These are phyloP conservation scores for Hypoxylon crocopeplum DNA, from an alignment of 495 filamentous ascomycete species.

Conservation along the genomic window DNA sequence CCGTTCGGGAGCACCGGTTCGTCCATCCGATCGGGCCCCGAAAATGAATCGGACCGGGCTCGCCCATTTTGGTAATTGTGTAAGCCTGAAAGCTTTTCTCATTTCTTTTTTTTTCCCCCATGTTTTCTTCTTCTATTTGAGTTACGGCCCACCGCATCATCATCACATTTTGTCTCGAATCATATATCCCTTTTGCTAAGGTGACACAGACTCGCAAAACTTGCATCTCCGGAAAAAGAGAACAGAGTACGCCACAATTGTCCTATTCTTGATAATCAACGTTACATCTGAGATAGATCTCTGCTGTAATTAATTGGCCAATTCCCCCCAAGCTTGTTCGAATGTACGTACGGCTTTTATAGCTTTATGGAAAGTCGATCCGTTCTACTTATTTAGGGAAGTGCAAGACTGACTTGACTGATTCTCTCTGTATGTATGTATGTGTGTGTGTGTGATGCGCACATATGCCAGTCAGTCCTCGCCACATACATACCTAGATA, in stretches of 20 bases:
- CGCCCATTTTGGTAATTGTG: slow-evolving; percentile 18
- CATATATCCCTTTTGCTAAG: background rate
- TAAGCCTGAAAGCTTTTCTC: too few species aligned
- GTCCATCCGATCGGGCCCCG: slow-evolving; percentile 31
- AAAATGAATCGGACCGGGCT: slow-evolving; percentile 37
- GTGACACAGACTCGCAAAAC: slow-evolving; percentile 21
- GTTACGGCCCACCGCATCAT: too few species aligned
- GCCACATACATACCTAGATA: background rate
- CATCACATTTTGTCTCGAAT: too few species aligned
- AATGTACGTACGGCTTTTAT: background rate
- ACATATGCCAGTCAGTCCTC: background rate
- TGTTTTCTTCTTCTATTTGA: too few species aligned
- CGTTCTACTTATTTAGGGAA: slow-evolving; percentile 2
- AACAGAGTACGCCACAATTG: background rate
- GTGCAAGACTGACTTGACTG: too few species aligned
- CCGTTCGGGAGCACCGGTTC: slow-evolving; percentile 34
- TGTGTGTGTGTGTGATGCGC: background rate
- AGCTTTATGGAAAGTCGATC: slow-evolving; percentile 7
- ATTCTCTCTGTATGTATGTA: background rate
- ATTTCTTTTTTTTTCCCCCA: too few species aligned
- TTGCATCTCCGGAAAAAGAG: slow-evolving; percentile 22
- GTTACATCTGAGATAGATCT: slow-evolving; percentile 21
- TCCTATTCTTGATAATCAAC: slow-evolving; percentile 11
- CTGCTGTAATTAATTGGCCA: slow-evolving; percentile 3
- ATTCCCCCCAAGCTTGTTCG: background rate